Conservation (phyloP, 768 basidiomycete genomes). For the Leccinum subgranulosum region DNA sequence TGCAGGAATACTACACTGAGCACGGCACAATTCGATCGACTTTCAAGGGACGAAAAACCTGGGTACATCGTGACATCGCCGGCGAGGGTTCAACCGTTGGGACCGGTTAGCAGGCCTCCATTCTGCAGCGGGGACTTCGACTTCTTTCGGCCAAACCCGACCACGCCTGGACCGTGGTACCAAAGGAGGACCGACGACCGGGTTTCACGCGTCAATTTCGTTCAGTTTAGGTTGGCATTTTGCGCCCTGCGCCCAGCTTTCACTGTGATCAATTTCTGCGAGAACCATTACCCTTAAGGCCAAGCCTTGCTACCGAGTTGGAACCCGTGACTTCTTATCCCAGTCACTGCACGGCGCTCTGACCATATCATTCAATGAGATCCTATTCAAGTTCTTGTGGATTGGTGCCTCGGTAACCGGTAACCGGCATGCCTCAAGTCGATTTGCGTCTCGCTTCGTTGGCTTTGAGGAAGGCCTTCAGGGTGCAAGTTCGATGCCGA, state of each 20-base stretch:
- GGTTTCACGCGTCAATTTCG: not conserved
- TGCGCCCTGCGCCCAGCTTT: not conserved
- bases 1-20: not conserved
- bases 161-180: no score
- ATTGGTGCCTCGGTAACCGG: not conserved
- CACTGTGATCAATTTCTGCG: not conserved
- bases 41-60: not conserved
- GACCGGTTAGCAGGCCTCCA: no score
- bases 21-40: not conserved
- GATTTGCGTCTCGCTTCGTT: not conserved
- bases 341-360: not conserved
- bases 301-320: no score
- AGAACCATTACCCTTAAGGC: no score
- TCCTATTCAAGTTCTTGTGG: not conserved
- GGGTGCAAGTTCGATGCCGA: not conserved
- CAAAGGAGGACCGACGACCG: no score
- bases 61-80: not conserved
- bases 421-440: not conserved
- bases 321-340: not conserved
- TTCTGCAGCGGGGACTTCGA: no score
- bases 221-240: not conserved
- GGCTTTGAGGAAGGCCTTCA: not conserved
- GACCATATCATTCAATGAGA: not conserved
- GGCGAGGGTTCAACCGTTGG: no score
- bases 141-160: not conserved